Base-by-base conservation (phyloP, 2,329 filamentous ascomycete species). In the Pochonia chlamydosporia region DNA sequence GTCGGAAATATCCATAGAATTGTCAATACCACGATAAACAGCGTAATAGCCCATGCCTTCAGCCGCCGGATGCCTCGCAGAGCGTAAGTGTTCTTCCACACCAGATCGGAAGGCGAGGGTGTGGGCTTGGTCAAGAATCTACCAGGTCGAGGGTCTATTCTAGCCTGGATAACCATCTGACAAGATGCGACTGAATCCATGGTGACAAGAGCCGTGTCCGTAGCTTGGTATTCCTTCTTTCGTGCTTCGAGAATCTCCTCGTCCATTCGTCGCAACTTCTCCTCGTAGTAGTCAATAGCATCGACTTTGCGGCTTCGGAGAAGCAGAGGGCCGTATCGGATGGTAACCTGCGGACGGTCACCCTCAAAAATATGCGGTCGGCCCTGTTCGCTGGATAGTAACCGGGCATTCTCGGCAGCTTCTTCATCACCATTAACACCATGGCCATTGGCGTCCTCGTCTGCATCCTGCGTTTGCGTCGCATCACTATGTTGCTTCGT, bases 161-260 rank as follows among this genome's bases (percentile, higher is more conserved):
- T 84, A 4, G 93, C 91, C 66, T 99, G 93, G 37, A 96, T 89
- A 21, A 91, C 89, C 90, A 97, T 96, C 70, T 99, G 93, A 56
- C 81, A 84, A 26, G 91, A 85, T 13, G 91, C 88, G 43, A 96
- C 93, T 3, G 89, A 93, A 69, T 96, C 89, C 89, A 99, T 95
- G 0, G 93, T 97, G 33, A 99, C 88, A 64, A 99, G 96, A 1
- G 95, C 95, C 50, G 95, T 78, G 42, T 92, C 85, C 1, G 84
- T 91, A 0, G 93, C 76, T 5, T 77, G 71, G 58, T 90, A 97
- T 3, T 86, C 78, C 63, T 88, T 87, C 58, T 82, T 81, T 24
- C 93, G 81, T 10, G 89, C 81, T 7, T 68, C 67, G 7, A 69
- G 66, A 43, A 99, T 89, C 54, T 83, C 77, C 42, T 88, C 85